Base-by-base conservation (phyloP, 805 yeast genomes). In the Nakazawaea pomicola region DNA sequence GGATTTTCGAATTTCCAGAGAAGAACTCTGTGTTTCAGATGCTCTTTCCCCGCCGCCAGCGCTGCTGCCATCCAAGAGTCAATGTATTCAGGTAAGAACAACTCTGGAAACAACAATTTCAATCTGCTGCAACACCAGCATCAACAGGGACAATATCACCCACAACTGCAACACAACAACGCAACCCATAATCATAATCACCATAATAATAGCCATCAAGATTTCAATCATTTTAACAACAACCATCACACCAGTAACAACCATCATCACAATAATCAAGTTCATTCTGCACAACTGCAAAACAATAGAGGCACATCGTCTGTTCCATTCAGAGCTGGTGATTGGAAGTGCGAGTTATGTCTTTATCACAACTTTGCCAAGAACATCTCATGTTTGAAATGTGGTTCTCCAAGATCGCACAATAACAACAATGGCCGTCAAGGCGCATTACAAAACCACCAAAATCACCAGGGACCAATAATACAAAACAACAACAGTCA, bases 311-410 rank as follows among this genome's bases (percentile, higher is more conserved):
- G 44, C 17, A 45, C 58, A 10, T 57, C 64, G 4, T 67, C 77
- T 52, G 95, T 90, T n/a, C 96, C 96, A 23, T 90, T 90, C 62
- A 74, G 97, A 52, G 96, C 96, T 3, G 96, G 96, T 39, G 97
- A 89, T 62, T 90, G 96, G 96, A 89, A 88, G 60, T 90, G 96
- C 66, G 90, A 83, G 41, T 68, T 75, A 19, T 90, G 96, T 59
- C 72, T 79, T 25, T 90, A 90, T 60, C 96, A 89, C 61, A 89
- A 89, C 60, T 89, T 89, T 68, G 96, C 96, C 3, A 89, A 89
- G 55, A 89, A 89, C 59, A 68, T 86, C 43, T 78, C 81, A 44
- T 89, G 97, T 58, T 70, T 89, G 56, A 81, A 91, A 57, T 89
- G 97, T 64, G 95, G 95, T 4, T 83, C 86, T 1, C 80, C 90